Evolutionary conservation across 139 green algal genomes (phyloP).

Genomic region (Dunaliella sp.): DNA sequence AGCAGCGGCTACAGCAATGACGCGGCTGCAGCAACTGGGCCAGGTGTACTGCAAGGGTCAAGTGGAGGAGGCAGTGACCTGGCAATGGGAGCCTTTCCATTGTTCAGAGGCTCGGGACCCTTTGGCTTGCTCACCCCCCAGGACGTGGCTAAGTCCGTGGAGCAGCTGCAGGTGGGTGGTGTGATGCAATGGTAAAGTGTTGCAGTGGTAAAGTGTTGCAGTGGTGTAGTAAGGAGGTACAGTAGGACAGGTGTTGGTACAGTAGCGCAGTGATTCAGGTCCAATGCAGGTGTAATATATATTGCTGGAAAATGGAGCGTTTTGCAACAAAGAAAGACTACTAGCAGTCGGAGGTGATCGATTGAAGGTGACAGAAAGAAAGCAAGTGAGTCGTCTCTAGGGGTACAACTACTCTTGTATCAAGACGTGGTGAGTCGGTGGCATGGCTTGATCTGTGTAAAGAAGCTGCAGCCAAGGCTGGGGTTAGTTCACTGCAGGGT

Average conservation of each 20-base stretch:
- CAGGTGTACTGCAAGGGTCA: background rate
- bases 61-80: background rate
- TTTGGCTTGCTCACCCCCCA: constrained; percentile 44
- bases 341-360: no score
- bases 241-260: no score
- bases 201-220: background rate
- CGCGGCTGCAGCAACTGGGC: background rate
- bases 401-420: no score
- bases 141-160: constrained; percentile 33
- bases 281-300: background rate
- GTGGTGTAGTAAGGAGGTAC: background rate
- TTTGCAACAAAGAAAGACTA: no score
- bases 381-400: no score
- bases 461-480: no score
- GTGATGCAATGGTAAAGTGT: background rate
- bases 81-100: background rate
- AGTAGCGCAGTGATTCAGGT: no score
- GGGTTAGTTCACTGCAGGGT: no score
- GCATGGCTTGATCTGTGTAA: no score
- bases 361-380: no score
- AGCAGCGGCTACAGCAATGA: background rate
- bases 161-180: constrained; percentile 27
- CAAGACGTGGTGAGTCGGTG: no score
- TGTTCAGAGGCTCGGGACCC: constrained; percentile 37
- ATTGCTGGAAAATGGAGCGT: background rate